Evolutionary conservation across 257 asterid species (phyloP).

Genomic region (Ilex aquifolium): DNA sequence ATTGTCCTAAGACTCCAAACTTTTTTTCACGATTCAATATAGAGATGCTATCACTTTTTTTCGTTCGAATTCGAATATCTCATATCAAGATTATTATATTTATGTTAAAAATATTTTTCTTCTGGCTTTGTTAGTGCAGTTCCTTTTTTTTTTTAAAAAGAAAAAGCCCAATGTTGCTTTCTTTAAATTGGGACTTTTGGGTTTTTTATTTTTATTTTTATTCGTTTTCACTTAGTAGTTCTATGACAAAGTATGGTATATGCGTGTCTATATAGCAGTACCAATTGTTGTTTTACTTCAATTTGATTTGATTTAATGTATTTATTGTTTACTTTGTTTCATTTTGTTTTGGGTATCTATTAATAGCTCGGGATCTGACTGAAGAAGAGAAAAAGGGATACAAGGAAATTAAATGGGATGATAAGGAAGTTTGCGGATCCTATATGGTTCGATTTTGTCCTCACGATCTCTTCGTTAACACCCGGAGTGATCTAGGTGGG

Average conservation of each 20-base stretch:
- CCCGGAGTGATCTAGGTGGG: conserved; percentile 87
- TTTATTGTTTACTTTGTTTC: background rate
- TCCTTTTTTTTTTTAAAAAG: background rate
- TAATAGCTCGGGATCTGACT: conserved; percentile 81
- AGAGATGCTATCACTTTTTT: background rate
- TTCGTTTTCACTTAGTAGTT: too few relatives aligned
- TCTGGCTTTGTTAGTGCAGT: background rate
- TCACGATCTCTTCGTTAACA: conserved; percentile 93
- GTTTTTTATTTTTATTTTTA: too few relatives aligned
- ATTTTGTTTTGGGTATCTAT: conserved; percentile 2
- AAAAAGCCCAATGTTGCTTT: background rate
- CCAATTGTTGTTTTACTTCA: background rate
- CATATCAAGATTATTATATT: background rate
- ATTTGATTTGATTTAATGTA: background rate
- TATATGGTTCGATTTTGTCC: conserved; percentile 98
- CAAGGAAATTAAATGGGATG: conserved; percentile 90
- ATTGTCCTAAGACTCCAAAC: conserved; percentile 17
- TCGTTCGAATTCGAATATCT: background rate
- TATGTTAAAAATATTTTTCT: background rate
- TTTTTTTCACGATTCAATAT: conserved; percentile 5
- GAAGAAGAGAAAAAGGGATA: conserved; percentile 89
- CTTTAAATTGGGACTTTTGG: too few relatives aligned
- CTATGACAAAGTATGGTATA: too few relatives aligned
- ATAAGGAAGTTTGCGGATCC: conserved; percentile 81
- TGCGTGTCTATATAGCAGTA: too few relatives aligned